These are phyloP conservation scores for Globisporangium paddicum DNA, from an alignment of 352 stramenopile genomes.

Conservation along the genomic window DNA sequence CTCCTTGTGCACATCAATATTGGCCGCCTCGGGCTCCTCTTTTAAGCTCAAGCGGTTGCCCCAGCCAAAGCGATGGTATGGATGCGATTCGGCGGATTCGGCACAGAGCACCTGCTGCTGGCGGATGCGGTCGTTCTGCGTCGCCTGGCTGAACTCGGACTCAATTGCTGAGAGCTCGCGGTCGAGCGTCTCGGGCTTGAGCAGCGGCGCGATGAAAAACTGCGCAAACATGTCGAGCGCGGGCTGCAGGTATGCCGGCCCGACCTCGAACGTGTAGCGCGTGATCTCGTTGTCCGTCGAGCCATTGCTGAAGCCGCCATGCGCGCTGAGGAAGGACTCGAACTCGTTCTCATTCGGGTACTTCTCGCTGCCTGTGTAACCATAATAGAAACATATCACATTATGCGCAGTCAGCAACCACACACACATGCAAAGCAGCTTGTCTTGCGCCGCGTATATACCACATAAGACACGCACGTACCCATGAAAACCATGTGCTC, in stretches of 20 bases:
- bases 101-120: constrained; percentile 77
- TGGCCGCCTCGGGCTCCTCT: constrained; percentile 29
- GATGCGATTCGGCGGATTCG: constrained; percentile 42
- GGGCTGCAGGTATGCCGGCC: constrained; percentile 44
- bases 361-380: constrained; percentile 58
- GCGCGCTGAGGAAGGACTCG: constrained; percentile 82
- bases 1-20: constrained; percentile 53
- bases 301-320: constrained; percentile 91
- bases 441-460: neutral
- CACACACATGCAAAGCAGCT: neutral
- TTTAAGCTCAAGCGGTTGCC: constrained; percentile 77
- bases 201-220: constrained; percentile 91
- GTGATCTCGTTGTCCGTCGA: constrained; percentile 92
- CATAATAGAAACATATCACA: neutral
- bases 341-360: constrained; percentile 94
- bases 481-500: constrained; percentile 98
- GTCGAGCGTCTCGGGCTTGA: constrained; percentile 75
- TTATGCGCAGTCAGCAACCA: neutral
- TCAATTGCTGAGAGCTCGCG: constrained; percentile 85
- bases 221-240: constrained; percentile 93
- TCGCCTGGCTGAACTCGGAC: constrained; percentile 83
- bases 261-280: constrained; percentile 93
- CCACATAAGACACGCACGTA: constrained; percentile 12
- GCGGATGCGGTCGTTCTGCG: constrained; percentile 64
- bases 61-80: constrained; percentile 83